Base-by-base conservation (phyloP, 75 land plant species). In the Adiantum capillusveneris region DNA sequence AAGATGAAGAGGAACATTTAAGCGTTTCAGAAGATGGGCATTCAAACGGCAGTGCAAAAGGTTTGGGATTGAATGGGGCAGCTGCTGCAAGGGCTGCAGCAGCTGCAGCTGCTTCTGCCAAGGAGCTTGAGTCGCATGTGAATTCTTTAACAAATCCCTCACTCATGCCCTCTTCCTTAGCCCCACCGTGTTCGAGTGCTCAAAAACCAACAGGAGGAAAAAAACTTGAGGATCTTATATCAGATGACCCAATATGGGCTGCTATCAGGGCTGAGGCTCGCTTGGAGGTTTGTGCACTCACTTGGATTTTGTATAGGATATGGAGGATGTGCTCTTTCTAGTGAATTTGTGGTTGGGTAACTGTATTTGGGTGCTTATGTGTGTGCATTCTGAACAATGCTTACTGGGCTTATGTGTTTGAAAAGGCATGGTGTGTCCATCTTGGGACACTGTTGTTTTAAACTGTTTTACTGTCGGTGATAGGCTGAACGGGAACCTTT, bases 401-500 rank as follows among this genome's bases (percentile, higher is more conserved):
- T n/a, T n/a, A n/a, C n/a, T n/a, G n/a, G n/a, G n/a, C n/a, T n/a
- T n/a, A n/a, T n/a, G n/a, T n/a, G n/a, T n/a, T n/a, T n/a, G n/a
- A n/a, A n/a, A n/a, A n/a, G n/a, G n/a, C n/a, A n/a, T n/a, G n/a
- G n/a, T n/a, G n/a, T n/a, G n/a, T n/a, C n/a, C n/a, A n/a, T n/a
- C n/a, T n/a, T n/a, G n/a, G n/a, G n/a, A n/a, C n/a, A n/a, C n/a
- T n/a, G n/a, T n/a, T n/a, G n/a, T n/a, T n/a, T n/a, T n/a, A n/a
- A 34, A 9, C 9, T 34, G 37, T 34, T 34, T 34, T 34, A 9
- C 37, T 9, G 37, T 34, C 50, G 13, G 17, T 46, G 5, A n/a
- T 18, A 90, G 96, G 96, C 96, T 65, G 96, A 90, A 46, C 78
- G 74, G 64, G 96, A 90, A 74, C 92, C 92, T 16, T 59, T 90